Evolutionary conservation across 805 yeast genomes (phyloP).

Genomic region (Schwanniomyces vanrijiae): DNA sequence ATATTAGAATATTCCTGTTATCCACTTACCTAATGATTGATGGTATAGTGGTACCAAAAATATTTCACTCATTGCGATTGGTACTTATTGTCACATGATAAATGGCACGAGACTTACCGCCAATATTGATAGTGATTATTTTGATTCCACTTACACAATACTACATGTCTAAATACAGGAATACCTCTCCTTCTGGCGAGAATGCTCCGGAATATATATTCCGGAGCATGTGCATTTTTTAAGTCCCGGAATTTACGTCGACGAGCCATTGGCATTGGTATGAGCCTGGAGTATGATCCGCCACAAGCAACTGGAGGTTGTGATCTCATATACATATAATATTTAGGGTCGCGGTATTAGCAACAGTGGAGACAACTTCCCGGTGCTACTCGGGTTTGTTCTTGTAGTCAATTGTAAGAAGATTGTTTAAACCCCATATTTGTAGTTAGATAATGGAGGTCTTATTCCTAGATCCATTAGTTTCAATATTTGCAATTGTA

Average conservation of each 20-base stretch:
- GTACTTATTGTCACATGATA: background rate
- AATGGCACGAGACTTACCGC: background rate
- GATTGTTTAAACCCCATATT: no score
- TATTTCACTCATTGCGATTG: background rate
- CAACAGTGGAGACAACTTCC: background rate
- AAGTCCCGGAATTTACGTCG: background rate
- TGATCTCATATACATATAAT: no score
- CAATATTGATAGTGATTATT: no score
- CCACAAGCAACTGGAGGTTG: no score
- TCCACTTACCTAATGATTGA: background rate
- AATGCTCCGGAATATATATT: no score
- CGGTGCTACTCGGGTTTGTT: background rate
- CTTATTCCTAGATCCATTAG: no score
- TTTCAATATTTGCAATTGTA: background rate
- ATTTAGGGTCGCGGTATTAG: background rate
- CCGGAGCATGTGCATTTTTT: background rate
- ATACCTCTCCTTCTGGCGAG: no score
- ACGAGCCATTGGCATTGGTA: no score
- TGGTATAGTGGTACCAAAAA: background rate
- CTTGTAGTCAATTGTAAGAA: no score
- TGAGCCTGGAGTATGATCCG: no score
- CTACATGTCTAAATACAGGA: background rate
- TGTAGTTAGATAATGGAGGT: no score
- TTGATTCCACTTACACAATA: no score
- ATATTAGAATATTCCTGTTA: background rate